A percentile compares a stretch with the other conserved stretches of the same genome.
Conservation (phyloP, 495 filamentous ascomycete genomes). For the Lophiostoma macrostomum region DNA sequence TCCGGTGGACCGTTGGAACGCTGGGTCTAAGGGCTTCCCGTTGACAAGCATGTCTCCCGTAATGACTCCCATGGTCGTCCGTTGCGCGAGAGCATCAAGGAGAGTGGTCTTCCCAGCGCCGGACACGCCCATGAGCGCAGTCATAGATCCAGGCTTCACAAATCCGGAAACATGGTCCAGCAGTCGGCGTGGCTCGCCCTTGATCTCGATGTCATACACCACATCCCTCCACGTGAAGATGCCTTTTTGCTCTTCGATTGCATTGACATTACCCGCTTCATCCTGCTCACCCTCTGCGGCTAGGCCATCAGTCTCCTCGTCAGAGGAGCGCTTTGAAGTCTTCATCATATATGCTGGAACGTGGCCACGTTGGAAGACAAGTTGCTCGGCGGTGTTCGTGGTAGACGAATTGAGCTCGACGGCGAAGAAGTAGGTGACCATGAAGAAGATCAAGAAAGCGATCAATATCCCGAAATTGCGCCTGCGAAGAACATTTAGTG, state of each 20-base stretch:
- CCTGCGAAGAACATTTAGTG: not conserved
- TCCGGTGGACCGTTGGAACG: slow-evolving; percentile 86
- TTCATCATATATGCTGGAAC: slow-evolving; percentile 55
- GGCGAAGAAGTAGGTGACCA: slow-evolving; percentile 60
- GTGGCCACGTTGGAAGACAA: slow-evolving; percentile 75
- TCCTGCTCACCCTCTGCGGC: slow-evolving; percentile 44
- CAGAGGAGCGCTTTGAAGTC: slow-evolving; percentile 1
- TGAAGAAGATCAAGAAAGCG: slow-evolving; percentile 65
- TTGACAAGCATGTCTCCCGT: slow-evolving; percentile 58
- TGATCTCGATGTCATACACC: slow-evolving; percentile 81
- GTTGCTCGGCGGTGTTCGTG: slow-evolving; percentile 78
- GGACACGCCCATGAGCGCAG: slow-evolving; percentile 70
- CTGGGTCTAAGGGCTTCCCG: slow-evolving; percentile 65
- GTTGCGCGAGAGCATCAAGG: slow-evolving; percentile 66
- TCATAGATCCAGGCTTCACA: slow-evolving; percentile 84
- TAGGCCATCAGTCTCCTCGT: slow-evolving; percentile 39
- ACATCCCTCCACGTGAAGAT: slow-evolving; percentile 83
- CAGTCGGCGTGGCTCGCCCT: slow-evolving; percentile 65
- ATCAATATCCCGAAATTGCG: slow-evolving; percentile 76
- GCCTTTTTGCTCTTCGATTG: slow-evolving; percentile 51
- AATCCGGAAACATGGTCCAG: slow-evolving; percentile 79
- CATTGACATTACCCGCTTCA: slow-evolving; percentile 39
- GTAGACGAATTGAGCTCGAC: slow-evolving; percentile 72
- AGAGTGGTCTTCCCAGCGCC: slow-evolving; percentile 70
- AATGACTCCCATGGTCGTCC: slow-evolving; percentile 73